Percentiles rank a stretch among this genome's conserved stretches.
Conservation (phyloP, 345 rosid species). For the Syzygium aromaticum region DNA sequence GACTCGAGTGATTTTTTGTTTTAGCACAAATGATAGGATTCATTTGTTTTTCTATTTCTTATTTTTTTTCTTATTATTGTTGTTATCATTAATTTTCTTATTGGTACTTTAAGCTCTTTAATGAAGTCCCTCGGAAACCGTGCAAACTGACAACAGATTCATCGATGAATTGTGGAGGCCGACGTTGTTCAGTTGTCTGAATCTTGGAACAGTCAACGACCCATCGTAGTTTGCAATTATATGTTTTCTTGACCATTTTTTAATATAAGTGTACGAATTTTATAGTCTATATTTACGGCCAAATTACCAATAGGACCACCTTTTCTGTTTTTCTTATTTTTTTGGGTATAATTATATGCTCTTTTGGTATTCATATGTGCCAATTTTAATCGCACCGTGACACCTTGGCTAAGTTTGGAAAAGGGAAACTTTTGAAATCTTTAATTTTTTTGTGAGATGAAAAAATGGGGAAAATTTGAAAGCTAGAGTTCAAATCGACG, state of each 20-base stretch:
- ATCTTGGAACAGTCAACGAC: neutral
- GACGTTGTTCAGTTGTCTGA: neutral
- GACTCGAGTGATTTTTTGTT: neutral
- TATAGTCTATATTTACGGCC: neutral
- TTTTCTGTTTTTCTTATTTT: neutral
- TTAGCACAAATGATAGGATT: neutral
- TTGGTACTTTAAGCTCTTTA: neutral
- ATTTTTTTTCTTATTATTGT: neutral
- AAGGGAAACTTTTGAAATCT: neutral
- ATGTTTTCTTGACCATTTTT: neutral
- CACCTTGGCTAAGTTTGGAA: neutral
- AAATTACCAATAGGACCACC: neutral
- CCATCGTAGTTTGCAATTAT: neutral
- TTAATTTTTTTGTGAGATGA: neutral
- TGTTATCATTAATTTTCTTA: neutral
- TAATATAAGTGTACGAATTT: neutral
- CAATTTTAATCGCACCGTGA: neutral
- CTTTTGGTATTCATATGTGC: neutral
- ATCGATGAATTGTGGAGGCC: neutral
- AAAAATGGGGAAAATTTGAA: neutral
- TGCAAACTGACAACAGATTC: neutral
- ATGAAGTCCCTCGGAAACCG: neutral
- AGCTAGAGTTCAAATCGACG: neutral
- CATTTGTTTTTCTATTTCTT: neutral
- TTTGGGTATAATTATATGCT: neutral